Evolutionary conservation across 257 asterid genomes (phyloP), one percentile per base, ranked within the genome.

Genomic region (Forsythia viridissima): DNA sequence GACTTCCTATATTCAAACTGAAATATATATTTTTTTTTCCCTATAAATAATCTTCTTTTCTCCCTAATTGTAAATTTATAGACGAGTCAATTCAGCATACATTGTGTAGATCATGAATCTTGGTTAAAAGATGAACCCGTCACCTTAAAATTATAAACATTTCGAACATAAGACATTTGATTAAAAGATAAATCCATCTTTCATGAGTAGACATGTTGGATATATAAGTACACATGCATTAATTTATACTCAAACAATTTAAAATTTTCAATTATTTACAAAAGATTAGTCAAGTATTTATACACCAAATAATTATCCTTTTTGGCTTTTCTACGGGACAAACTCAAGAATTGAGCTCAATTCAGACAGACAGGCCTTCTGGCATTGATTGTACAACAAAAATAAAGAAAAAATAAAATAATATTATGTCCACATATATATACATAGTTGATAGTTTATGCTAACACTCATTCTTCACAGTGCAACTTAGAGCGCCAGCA

Each of bases 401-500:
- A 12, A 12, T 1, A 30, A 48, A 15, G 52, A 44, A 44, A 9
- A 43, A 43, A 43, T 2, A 48, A 48, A 30, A 30, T 30, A 30
- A 30, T 30, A 30, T 30, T 30, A 0, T 30, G 34, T 1, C 34
- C 34, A 30, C 2, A 30, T 30, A 30, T 30, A 24, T 24, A 24
- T 24, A 24, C 24, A 24, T 24, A 24, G 24, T 24, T 24, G 24
- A n/a, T n/a, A n/a, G n/a, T n/a, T n/a, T 13, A 51, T 59, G 12
- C 67, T 63, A 63, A 24, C 70, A 21, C 40, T 63, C 40, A 10
- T 24, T 30, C 3, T 63, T 24, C 6, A 21, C 63, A 11, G 73
- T 24, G 85, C 98, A 93, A 10, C 81, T 79, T 9, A 92, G 73
- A 76, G 86, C 84, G n/a, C 98, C 98, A 0, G 98, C 71, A 76